Base-by-base conservation (phyloP, 2,329 filamentous ascomycete species). In the Apiospora saccharicola region DNA sequence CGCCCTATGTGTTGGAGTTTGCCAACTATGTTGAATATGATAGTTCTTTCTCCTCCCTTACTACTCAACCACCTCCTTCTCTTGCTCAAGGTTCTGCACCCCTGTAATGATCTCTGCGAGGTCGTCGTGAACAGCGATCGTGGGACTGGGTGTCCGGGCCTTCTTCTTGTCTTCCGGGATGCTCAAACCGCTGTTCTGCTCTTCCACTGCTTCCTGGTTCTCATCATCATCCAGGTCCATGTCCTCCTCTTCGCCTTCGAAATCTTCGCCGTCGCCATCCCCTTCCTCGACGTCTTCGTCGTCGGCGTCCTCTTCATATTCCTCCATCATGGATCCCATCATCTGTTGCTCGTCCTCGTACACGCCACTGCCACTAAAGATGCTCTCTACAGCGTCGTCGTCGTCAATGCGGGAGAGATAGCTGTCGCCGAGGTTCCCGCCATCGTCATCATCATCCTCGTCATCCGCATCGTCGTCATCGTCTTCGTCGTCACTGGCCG, bases 71-170 rank as follows among this genome's bases (percentile, higher is more conserved):
- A 34, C 19, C 14, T 68, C 82, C 76, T 84, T 83, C 72, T 86
- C 85, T 47, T 89, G 75, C 70, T 83, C 82, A 70, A 91, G 79
- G 73, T 88, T 84, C 81, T 86, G 85, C 81, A 91, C 80, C 71
- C 90, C 90, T 24, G 89, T 90, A 71, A 91, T 90, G 41, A 90
- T 76, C 79, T 91, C 89, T 2, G 88, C 90, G 71, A 84, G 82
- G 14, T 85, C 71, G 75, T 91, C 90, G 73, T 85, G 81, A 7
- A 84, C 79, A 1, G 78, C 77, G 1, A 77, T 72, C 22, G 73
- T 76, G 5, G 76, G 75, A 12, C 68, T 73, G 10, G 70, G 57
- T 13, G 73, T 46, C 47, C 71, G 61, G 30, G 73, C 49, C 46
- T 72, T 76, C 37, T 64, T 37, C n/a, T 71, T 46, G 7, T 73